These are phyloP conservation scores for Sporothrix inflata DNA, from an alignment of 2,329 filamentous ascomycete genomes.

Conservation along the genomic window DNA sequence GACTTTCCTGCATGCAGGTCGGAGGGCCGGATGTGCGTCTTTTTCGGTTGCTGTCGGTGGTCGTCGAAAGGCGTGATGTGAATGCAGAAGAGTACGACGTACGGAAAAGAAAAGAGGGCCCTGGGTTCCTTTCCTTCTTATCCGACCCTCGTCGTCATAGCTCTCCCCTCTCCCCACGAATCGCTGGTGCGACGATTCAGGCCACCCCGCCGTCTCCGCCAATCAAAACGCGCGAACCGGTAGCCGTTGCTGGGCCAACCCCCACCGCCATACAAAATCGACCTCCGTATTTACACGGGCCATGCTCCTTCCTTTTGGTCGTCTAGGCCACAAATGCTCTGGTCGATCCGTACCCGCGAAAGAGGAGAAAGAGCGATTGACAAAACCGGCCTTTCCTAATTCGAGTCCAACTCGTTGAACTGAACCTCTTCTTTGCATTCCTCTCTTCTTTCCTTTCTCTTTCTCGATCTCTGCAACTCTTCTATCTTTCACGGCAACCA, in stretches of 20 bases:
- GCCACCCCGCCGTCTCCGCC: neutral
- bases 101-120: conserved; percentile 4
- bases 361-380: conserved; percentile 8
- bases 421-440: conserved; percentile 15
- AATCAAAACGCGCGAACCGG: neutral
- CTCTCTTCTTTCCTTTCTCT: conserved; percentile 10
- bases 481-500: neutral
- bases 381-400: conserved; percentile 17
- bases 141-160: neutral
- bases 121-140: neutral
- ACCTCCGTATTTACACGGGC: conserved; percentile 27
- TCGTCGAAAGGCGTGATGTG: neutral
- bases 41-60: neutral
- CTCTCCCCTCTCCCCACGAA: conserved; percentile 10
- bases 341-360: conserved; percentile 6
- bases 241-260: conserved; percentile 26
- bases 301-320: conserved; percentile 13
- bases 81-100: neutral
- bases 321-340: conserved; percentile 22
- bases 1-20: neutral
- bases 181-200: conserved; percentile 13
- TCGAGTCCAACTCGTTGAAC: conserved; percentile 1
- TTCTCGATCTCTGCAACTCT: conserved; percentile 14
- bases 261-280: conserved; percentile 11
- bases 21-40: neutral